A percentile compares a stretch with the other conserved stretches of the same genome.
These are phyloP conservation scores for Kodamaea derodonti DNA, from an alignment of 1,139 yeast species.

Conservation along the genomic window DNA sequence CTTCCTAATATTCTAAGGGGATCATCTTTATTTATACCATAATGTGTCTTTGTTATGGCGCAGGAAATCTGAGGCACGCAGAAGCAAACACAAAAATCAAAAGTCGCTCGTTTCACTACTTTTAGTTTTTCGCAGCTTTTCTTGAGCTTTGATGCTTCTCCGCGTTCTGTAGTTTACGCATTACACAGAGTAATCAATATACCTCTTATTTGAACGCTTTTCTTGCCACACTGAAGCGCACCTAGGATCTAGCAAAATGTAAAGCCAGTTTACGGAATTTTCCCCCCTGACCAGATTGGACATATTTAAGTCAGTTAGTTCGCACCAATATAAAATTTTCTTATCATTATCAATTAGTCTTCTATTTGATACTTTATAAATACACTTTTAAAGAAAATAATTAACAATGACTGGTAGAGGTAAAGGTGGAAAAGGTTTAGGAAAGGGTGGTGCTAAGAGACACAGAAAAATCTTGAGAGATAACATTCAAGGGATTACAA, in stretches of 20 bases:
- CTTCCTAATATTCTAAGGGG: not conserved
- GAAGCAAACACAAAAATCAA: too few relatives aligned
- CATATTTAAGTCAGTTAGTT: conserved; percentile 2
- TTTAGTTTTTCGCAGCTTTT: too few relatives aligned
- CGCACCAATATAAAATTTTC: conserved; percentile 2
- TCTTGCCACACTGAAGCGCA: conserved; percentile 3
- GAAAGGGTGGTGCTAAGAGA: conserved; percentile 99
- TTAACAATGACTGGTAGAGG: conserved; percentile 94
- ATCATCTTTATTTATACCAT: too few relatives aligned
- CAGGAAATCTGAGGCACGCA: too few relatives aligned
- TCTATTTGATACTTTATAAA: conserved; percentile 4
- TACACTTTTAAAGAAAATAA: conserved; percentile 11
- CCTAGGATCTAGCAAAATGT: conserved; percentile 1
- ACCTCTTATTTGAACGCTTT: conserved; percentile 2
- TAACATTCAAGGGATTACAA: conserved; percentile 99
- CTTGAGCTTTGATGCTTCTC: not conserved
- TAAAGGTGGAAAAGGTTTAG: conserved; percentile 99
- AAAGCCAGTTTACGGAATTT: conserved; percentile 1
- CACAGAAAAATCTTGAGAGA: conserved; percentile 99
- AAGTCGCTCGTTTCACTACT: too few relatives aligned
- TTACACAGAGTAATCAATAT: conserved; percentile 2
- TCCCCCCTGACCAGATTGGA: not conserved
- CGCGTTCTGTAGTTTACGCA: not conserved
- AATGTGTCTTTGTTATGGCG: too few relatives aligned
- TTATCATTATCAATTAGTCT: conserved; percentile 4